Conservation (phyloP, 306 rosid genomes). For the Phaseolus lunatus region DNA sequence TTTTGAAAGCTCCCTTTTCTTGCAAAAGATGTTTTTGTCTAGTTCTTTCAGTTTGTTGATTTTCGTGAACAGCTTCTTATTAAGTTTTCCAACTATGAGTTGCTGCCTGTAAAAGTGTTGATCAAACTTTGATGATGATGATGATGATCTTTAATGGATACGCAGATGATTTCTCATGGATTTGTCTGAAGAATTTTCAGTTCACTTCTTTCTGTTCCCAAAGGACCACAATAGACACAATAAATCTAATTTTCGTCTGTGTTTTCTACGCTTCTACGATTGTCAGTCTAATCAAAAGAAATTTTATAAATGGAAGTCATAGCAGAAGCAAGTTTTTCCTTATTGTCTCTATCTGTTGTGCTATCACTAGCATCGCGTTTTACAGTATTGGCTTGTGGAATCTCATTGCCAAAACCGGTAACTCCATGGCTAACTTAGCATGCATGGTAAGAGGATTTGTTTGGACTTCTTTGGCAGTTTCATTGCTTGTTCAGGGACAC, state of each 20-base stretch:
- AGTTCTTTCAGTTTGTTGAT: neutral
- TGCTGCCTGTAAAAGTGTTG: neutral
- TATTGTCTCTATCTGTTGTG: slow-evolving; percentile 52
- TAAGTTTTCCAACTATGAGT: neutral
- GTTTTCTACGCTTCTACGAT: slow-evolving; percentile 40
- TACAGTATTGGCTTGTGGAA: slow-evolving; percentile 45
- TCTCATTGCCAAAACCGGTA: slow-evolving; percentile 38
- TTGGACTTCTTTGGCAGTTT: slow-evolving; percentile 59
- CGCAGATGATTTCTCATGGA: slow-evolving; percentile 54
- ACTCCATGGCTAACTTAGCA: slow-evolving; percentile 3
- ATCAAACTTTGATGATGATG: neutral
- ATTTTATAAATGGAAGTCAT: neutral
- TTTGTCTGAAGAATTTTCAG: slow-evolving; percentile 36
- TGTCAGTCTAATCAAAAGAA: slow-evolving; percentile 30
- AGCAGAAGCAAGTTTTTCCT: slow-evolving; percentile 40
- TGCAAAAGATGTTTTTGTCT: neutral
- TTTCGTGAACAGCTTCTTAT: neutral
- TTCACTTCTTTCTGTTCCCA: slow-evolving; percentile 51
- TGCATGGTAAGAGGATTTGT: slow-evolving; percentile 49
- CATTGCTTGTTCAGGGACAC: slow-evolving; percentile 53
- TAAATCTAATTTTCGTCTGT: slow-evolving; percentile 46
- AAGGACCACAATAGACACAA: slow-evolving; percentile 39
- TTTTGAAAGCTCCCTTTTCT: neutral
- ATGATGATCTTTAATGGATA: slow-evolving; percentile 6
- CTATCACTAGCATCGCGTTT: slow-evolving; percentile 48